phyloP scores from a whole-genome alignment of 2,329 filamentous ascomycete genomes.

The Colletotrichum sp. region DNA sequence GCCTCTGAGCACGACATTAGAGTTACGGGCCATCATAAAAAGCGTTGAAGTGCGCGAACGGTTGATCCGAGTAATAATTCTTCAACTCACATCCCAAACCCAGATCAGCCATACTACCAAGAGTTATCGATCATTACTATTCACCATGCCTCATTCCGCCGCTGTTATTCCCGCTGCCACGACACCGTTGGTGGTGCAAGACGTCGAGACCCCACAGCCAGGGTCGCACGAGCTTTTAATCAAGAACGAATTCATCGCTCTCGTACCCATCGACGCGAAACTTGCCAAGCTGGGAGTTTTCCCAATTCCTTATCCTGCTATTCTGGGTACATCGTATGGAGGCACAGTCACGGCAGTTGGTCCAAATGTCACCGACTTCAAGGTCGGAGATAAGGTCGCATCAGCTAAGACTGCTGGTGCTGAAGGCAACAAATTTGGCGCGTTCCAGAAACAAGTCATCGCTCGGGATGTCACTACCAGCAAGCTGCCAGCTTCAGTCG shows the following conservation, averaged over 20 bases:
- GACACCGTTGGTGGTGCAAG: slow-evolving; percentile 7
- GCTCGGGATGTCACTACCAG: slow-evolving; percentile 26
- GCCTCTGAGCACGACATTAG: not conserved
- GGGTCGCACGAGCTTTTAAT: slow-evolving; percentile 28
- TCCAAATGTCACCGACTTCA: slow-evolving; percentile 24
- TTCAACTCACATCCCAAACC: not conserved
- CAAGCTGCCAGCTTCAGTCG: slow-evolving; percentile 29
- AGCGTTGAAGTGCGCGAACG: not conserved
- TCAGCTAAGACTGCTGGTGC: not conserved
- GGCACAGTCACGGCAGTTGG: slow-evolving; percentile 28
- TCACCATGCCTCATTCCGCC: not conserved
- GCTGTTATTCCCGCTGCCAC: slow-evolving; percentile 9
- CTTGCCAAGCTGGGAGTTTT: slow-evolving; percentile 26
- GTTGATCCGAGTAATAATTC: not conserved
- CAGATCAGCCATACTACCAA: not conserved
- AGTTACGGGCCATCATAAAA: not conserved
- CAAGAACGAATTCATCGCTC: slow-evolving; percentile 28
- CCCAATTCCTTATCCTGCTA: slow-evolving; percentile 19
- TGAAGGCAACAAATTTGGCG: slow-evolving; percentile 2
- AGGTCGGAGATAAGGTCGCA: slow-evolving; percentile 28
- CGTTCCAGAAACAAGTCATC: slow-evolving; percentile 12
- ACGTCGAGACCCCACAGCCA: slow-evolving; percentile 14
- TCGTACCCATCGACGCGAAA: slow-evolving; percentile 34
- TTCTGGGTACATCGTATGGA: slow-evolving; percentile 24
- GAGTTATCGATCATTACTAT: not conserved